A percentile compares a stretch with the other conserved stretches of the same genome.
These are phyloP conservation scores for Suillus subluteus DNA, from an alignment of 768 basidiomycete species.

Conservation along the genomic window DNA sequence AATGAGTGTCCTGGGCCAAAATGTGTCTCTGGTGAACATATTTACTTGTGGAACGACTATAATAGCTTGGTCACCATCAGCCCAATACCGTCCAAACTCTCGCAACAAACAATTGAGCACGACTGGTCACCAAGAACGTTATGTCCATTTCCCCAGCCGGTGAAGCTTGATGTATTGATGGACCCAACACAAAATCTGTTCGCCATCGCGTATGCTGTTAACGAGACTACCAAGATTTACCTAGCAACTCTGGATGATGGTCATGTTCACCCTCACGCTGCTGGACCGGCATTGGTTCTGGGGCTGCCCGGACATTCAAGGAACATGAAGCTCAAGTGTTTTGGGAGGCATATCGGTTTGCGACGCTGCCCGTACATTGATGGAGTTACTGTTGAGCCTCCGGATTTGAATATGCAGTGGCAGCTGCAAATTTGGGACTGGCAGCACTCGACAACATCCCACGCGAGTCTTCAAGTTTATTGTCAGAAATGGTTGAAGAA, in stretches of 20 bases:
- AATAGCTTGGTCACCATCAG: background rate
- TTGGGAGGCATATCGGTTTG: background rate
- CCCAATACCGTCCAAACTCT: background rate
- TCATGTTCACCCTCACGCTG: background rate
- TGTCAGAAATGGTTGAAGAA: background rate
- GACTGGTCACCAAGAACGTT: background rate
- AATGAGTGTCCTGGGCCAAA: too few relatives aligned
- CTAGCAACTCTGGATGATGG: background rate
- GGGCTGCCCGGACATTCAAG: too few relatives aligned
- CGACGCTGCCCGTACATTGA: accelerated
- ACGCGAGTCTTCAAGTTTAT: background rate
- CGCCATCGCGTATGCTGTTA: background rate
- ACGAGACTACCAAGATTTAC: background rate
- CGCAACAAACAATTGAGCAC: background rate
- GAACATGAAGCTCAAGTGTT: background rate
- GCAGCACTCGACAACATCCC: background rate
- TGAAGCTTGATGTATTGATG: background rate
- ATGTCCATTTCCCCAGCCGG: background rate
- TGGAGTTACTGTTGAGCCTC: too few relatives aligned
- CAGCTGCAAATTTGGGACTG: background rate
- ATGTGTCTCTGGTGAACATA: background rate
- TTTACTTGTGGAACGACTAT: background rate
- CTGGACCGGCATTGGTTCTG: background rate
- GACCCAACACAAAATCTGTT: background rate
- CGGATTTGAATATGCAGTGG: too few relatives aligned